Conservation (phyloP, 257 asterid species). For the Anisodus tanguticus region DNA sequence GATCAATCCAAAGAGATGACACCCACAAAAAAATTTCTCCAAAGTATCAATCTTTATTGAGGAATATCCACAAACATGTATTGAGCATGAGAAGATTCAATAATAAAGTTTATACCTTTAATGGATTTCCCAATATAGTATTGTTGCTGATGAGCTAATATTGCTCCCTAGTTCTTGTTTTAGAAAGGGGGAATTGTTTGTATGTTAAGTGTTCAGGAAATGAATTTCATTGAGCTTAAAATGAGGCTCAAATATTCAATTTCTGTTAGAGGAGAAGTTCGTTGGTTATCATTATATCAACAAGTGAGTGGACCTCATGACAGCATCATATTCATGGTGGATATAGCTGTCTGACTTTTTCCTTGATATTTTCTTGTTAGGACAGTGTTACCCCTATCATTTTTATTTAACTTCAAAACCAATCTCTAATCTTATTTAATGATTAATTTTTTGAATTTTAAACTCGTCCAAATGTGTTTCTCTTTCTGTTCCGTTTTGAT, state of each 20-base stretch:
- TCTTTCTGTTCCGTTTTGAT: too few species aligned
- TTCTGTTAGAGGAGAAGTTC: constrained; percentile 10
- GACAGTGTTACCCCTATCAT: constrained; percentile 20
- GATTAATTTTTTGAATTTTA: neutral
- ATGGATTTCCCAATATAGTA: neutral
- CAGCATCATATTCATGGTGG: constrained; percentile 30
- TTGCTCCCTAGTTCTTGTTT: neutral
- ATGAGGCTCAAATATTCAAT: constrained; percentile 32
- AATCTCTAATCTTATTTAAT: neutral
- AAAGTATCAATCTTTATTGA: neutral
- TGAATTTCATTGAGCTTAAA: constrained; percentile 27
- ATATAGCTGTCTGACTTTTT: constrained; percentile 28
- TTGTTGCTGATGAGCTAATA: neutral
- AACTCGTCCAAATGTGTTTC: too few species aligned
- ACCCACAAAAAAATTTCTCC: neutral
- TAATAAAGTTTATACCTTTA: constrained; percentile 27
- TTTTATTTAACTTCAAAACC: neutral
- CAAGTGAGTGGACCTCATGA: constrained; percentile 35
- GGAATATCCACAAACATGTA: constrained; percentile 15
- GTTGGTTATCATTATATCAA: constrained; percentile 35
- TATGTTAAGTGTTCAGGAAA: constrained; percentile 9
- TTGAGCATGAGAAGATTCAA: neutral
- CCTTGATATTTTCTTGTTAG: neutral
- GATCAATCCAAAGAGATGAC: neutral
- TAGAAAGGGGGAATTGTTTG: neutral